Base-by-base conservation (phyloP, 768 basidiomycete genomes). In the Mycena polygramma region DNA sequence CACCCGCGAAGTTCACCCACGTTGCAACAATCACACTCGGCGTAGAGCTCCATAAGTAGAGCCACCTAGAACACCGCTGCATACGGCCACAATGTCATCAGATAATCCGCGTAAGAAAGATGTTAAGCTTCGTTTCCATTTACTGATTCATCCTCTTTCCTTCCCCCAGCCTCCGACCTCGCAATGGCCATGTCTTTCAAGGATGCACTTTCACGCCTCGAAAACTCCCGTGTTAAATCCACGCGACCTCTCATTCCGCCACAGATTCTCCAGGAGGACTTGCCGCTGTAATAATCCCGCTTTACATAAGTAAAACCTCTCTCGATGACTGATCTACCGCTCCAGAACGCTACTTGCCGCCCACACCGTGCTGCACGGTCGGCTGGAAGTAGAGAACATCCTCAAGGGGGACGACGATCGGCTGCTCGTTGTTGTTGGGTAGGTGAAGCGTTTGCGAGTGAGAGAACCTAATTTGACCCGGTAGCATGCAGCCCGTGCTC, bases 231-330 rank as follows among this genome's bases (percentile, higher is more conserved):
- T 53, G 96, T 98, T 63, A 95, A 90, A 78, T 91, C 88, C 19
- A 96, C 92, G 20, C 86, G 96, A 49, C 96, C 96, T 36, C 82
- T 98, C 65, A 96, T 98, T 66, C 96, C 96, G 59, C 96, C 96
- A 24, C 96, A 97, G 77, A 97, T 98, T 70, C 87, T 98, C 2
- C 93, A 94, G 74, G 96, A 98, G 80, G 96, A 98, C 80, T 87
- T 94, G n/a, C 94, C 94, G 51, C 81, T 95, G 93, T 94, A 81
- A 89, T 83, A 26, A 15, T 45, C 7, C 70, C 19, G 53, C 54
- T 11, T 51, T 39, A n/a, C n/a, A n/a, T n/a, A 26, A 15, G 37
- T 36, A 73, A 48, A 22, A 63, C 54, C 62, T 59, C 37, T 71
- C 9, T 49, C 30, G 30, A 30, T 46, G 36, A 46, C 68, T 60